Evolutionary conservation across 306 rosid species (phyloP).

Genomic region (Macrotyloma uniflorum): DNA sequence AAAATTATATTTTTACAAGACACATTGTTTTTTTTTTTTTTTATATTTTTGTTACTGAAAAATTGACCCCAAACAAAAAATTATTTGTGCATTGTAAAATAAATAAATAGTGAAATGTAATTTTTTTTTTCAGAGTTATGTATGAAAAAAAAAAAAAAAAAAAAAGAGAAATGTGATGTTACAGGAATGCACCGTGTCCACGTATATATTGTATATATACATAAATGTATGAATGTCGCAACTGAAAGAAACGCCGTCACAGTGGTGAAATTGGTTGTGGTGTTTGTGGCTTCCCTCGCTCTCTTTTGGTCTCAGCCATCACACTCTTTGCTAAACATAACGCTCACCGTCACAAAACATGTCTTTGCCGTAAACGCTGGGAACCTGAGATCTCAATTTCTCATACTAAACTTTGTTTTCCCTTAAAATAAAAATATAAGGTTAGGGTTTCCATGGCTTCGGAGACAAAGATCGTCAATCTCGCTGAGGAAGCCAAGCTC

Average conservation of each 20-base stretch:
- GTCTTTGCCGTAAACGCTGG: not conserved
- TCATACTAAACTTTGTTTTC: not conserved
- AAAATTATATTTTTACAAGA: no score
- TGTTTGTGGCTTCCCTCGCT: not conserved
- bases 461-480: constrained; percentile 78
- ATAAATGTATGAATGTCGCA: not conserved
- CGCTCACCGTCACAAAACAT: not conserved
- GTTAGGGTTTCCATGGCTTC: constrained; percentile 62
- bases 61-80: no score
- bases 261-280: not conserved
- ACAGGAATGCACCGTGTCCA: not conserved
- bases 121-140: no score
- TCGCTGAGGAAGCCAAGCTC: constrained; percentile 87
- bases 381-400: not conserved
- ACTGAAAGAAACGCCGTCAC: not conserved
- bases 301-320: not conserved
- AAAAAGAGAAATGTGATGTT: not conserved
- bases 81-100: no score
- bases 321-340: not conserved
- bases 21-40: no score
- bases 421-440: not conserved
- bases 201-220: not conserved
- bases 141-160: no score
- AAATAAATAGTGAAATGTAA: no score
- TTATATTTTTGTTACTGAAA: no score